These are phyloP conservation scores for Xylariales sp. DNA, from an alignment of 2,329 filamentous ascomycete species.

Conservation along the genomic window DNA sequence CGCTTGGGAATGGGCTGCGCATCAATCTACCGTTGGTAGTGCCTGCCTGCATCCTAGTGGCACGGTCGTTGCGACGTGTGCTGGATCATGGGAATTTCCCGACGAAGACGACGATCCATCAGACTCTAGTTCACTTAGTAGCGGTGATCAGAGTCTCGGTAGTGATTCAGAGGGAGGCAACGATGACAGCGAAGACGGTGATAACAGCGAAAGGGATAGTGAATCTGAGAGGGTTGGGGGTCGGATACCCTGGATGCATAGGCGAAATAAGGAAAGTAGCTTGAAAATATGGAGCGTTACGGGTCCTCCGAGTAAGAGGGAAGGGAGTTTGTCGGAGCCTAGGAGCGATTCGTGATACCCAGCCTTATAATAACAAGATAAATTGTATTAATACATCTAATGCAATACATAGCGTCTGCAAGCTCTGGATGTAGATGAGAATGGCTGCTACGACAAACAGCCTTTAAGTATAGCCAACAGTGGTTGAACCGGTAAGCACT, in stretches of 20 bases:
- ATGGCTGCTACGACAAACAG: background rate
- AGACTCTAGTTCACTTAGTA: slow-evolving; percentile 1
- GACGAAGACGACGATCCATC: slow-evolving; percentile 35
- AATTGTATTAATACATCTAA: background rate
- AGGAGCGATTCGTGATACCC: slow-evolving; percentile 36
- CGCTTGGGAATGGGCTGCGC: slow-evolving; percentile 62
- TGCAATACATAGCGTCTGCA: background rate
- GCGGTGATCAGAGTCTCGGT: slow-evolving; percentile 9
- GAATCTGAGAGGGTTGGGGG: slow-evolving; percentile 25
- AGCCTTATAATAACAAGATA: slow-evolving; percentile 19
- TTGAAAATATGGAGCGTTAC: slow-evolving; percentile 60
- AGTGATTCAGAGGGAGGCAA: slow-evolving; percentile 13
- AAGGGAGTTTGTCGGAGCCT: slow-evolving; percentile 6
- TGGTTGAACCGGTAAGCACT: slow-evolving; percentile 8
- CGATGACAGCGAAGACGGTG: slow-evolving; percentile 16
- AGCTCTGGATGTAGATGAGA: background rate
- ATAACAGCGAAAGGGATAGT: slow-evolving; percentile 22
- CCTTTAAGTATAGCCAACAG: slow-evolving; percentile 15
- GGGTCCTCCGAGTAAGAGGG: slow-evolving; percentile 21
- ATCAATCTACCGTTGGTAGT: slow-evolving; percentile 59
- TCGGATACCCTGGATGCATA: slow-evolving; percentile 44
- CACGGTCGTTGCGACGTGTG: slow-evolving; percentile 67
- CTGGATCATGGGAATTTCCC: slow-evolving; percentile 62
- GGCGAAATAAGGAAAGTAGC: slow-evolving; percentile 55
- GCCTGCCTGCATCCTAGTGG: slow-evolving; percentile 65